Conservation (phyloP, 129 eudicot species). For the Chrysanthemum makinoi region DNA sequence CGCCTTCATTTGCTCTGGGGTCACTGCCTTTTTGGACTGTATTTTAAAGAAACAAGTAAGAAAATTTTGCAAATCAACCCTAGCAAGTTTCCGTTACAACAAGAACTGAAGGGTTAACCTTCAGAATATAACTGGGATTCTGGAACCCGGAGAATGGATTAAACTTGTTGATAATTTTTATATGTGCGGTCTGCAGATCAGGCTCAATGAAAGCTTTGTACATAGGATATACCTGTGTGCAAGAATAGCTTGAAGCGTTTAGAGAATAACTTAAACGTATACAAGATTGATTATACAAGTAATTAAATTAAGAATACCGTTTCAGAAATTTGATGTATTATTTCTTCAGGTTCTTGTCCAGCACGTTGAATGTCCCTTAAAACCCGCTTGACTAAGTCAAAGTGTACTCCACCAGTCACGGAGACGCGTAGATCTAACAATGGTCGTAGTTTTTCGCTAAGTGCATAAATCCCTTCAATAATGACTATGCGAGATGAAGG, state of each 20-base stretch:
- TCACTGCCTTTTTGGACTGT: constrained; percentile 70
- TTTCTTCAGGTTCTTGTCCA: constrained; percentile 99
- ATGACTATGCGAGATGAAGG: constrained; percentile 86
- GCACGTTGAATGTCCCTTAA: constrained; percentile 96
- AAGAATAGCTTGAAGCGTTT: constrained; percentile 20
- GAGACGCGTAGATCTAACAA: constrained; percentile 92
- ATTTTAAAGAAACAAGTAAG: constrained; percentile 18
- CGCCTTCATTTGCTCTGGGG: constrained; percentile 69
- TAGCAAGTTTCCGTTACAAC: neutral
- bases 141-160: constrained; percentile 96
- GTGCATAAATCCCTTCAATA: constrained; percentile 93
- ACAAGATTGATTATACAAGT: constrained; percentile 4
- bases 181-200: constrained; percentile 89
- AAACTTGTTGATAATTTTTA: constrained; percentile 84
- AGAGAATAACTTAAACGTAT: constrained; percentile 6
- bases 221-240: constrained; percentile 91
- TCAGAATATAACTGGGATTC: constrained; percentile 87
- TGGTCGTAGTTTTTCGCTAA: constrained; percentile 89
- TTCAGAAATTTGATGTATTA: constrained; percentile 94
- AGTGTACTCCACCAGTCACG: constrained; percentile 97
- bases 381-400: constrained; percentile 94
- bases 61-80: neutral
- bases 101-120: constrained; percentile 41
- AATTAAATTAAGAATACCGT: constrained; percentile 43
- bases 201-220: constrained; percentile 98